A percentile compares a stretch with the other conserved stretches of the same genome.
Conservation (phyloP, 2,329 filamentous ascomycete genomes). For the Penicillium brasilianum region DNA sequence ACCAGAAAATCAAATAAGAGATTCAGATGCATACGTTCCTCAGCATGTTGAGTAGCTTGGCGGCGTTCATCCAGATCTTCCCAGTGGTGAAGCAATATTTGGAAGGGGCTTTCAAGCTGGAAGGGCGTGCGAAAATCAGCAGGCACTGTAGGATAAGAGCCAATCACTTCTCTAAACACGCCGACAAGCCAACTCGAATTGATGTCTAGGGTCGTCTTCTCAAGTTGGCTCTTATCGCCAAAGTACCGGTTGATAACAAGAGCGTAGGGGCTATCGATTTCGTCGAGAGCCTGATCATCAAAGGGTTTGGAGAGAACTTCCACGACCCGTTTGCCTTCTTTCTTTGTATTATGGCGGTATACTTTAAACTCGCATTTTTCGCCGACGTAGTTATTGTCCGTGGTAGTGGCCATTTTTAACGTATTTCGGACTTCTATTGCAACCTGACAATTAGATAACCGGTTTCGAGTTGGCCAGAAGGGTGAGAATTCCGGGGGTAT, state of each 20-base stretch:
- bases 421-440: neutral
- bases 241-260: neutral
- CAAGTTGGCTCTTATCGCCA: neutral
- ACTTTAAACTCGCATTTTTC: constrained; percentile 14
- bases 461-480: neutral
- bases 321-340: constrained; percentile 1
- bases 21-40: constrained; percentile 11
- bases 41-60: neutral
- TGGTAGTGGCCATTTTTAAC: neutral
- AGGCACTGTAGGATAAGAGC: constrained; percentile 1
- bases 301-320: constrained; percentile 7
- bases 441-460: neutral
- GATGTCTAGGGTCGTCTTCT: neutral
- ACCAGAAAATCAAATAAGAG: constrained; percentile 10
- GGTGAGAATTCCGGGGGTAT: neutral
- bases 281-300: neutral
- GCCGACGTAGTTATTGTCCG: neutral
- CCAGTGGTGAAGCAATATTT: constrained; percentile 10
- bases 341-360: constrained; percentile 7
- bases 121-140: constrained; percentile 4
- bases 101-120: constrained; percentile 8
- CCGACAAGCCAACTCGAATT: neutral
- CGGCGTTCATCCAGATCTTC: constrained; percentile 5
- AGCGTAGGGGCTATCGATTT: neutral
- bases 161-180: neutral